These are phyloP conservation scores for Agaricus blazei DNA, from an alignment of 768 basidiomycete genomes.

Conservation along the genomic window DNA sequence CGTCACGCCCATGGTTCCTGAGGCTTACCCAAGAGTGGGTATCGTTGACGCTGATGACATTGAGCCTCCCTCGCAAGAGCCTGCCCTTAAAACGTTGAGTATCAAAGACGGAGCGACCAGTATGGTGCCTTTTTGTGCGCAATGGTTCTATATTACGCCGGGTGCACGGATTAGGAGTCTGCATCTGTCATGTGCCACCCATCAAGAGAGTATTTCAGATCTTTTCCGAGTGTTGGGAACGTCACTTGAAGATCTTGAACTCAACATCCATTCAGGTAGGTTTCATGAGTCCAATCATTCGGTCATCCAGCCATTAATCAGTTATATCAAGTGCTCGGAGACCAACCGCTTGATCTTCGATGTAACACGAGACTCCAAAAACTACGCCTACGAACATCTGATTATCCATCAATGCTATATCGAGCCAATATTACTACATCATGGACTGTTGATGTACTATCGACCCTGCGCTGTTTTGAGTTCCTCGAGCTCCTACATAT, in stretches of 20 bases:
- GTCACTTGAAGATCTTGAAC: slow-evolving; percentile 6
- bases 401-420: not conserved
- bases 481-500: not conserved
- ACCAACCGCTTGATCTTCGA: slow-evolving; percentile 1
- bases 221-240: slow-evolving; percentile 1
- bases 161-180: slow-evolving; percentile 1
- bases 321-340: not conserved
- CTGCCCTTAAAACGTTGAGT: not conserved
- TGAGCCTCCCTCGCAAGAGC: not conserved
- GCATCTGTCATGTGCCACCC: slow-evolving; percentile 4
- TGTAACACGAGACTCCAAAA: slow-evolving; percentile 6
- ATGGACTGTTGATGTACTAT: slow-evolving; percentile 5
- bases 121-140: slow-evolving; percentile 3
- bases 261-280: slow-evolving; percentile 4
- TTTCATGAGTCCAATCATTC: not conserved
- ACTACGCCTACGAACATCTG: not conserved
- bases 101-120: slow-evolving; percentile 4
- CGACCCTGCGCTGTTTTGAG: slow-evolving; percentile 4
- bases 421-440: not conserved
- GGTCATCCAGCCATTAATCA: not conserved
- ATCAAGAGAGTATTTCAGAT: slow-evolving; percentile 1
- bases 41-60: not conserved
- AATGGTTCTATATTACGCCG: not conserved
- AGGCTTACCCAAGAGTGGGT: not conserved
- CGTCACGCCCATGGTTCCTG: slow-evolving; percentile 1